Evolutionary conservation across 2,329 filamentous ascomycete genomes (phyloP).

Genomic region (Paracorniculantispora psalliotae): DNA sequence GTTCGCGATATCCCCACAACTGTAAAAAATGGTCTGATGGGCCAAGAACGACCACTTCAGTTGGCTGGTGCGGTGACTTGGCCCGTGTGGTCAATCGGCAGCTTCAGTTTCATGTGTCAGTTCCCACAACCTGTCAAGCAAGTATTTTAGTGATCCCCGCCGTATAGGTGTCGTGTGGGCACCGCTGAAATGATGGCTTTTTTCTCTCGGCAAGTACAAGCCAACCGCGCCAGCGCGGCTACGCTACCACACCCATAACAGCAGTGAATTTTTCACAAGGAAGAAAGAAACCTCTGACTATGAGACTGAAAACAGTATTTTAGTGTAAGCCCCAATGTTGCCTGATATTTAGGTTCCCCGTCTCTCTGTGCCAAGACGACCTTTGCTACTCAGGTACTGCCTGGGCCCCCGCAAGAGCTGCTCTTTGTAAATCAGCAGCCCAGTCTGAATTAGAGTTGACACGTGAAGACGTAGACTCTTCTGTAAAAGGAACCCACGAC

Average conservation of each 20-base stretch:
- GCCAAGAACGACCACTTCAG: background rate
- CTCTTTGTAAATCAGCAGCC: no score
- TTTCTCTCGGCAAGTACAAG: background rate
- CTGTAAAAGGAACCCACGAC: background rate
- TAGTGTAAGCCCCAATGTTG: background rate
- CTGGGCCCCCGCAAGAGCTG: no score
- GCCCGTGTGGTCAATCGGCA: background rate
- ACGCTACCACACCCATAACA: background rate
- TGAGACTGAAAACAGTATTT: background rate
- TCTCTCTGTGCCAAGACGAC: no score
- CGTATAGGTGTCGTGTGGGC: background rate
- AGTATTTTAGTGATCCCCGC: background rate
- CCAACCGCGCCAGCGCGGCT: background rate
- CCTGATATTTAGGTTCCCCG: no score
- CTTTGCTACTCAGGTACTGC: no score
- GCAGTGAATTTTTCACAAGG: background rate
- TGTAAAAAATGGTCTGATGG: background rate
- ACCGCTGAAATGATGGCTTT: background rate
- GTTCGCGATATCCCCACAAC: background rate
- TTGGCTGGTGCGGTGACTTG: no score
- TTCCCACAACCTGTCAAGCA: background rate
- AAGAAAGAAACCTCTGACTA: background rate
- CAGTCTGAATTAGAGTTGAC: background rate
- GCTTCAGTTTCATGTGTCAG: slow-evolving; percentile 4
- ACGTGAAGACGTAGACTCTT: background rate